Evolutionary conservation across 176 grass and related monocot species (phyloP).

Genomic region (Hsuehochloa calcarea): DNA sequence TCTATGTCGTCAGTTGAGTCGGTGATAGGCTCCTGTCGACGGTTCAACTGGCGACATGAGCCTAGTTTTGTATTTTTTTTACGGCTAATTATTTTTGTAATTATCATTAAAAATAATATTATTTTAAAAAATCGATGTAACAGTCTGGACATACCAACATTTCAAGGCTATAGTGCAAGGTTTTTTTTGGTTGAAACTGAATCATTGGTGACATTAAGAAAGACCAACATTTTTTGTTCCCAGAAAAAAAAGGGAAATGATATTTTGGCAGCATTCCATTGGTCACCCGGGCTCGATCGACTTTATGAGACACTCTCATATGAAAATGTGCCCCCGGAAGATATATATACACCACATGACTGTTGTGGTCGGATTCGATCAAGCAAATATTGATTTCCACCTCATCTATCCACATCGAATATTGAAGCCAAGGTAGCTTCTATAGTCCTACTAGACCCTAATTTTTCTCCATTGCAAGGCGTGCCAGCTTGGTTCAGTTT

Average conservation of each 20-base stretch:
- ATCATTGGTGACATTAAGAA: constrained; percentile 18
- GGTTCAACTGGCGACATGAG: too few species aligned
- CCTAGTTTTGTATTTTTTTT: too few species aligned
- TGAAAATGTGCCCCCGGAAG: constrained; percentile 23
- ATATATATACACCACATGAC: constrained; percentile 6
- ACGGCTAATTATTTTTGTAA: too few species aligned
- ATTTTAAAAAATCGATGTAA: neutral
- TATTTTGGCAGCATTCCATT: constrained; percentile 28
- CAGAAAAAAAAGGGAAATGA: neutral
- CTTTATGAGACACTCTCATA: constrained; percentile 40
- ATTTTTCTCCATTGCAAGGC: constrained; percentile 22
- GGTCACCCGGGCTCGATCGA: constrained; percentile 12
- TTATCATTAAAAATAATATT: too few species aligned
- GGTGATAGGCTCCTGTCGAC: too few species aligned
- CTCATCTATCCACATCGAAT: constrained; percentile 41
- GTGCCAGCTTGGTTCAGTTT: constrained; percentile 21
- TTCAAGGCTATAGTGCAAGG: constrained; percentile 2
- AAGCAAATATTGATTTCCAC: constrained; percentile 7
- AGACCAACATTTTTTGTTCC: neutral
- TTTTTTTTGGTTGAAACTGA: neutral
- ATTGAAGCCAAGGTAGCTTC: constrained; percentile 20
- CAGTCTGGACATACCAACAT: neutral
- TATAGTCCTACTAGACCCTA: neutral
- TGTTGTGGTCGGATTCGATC: constrained; percentile 22
- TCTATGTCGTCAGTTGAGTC: too few species aligned